Base-by-base conservation (phyloP, 1,284 basidiomycete species). In the Calocybe gambosa region DNA sequence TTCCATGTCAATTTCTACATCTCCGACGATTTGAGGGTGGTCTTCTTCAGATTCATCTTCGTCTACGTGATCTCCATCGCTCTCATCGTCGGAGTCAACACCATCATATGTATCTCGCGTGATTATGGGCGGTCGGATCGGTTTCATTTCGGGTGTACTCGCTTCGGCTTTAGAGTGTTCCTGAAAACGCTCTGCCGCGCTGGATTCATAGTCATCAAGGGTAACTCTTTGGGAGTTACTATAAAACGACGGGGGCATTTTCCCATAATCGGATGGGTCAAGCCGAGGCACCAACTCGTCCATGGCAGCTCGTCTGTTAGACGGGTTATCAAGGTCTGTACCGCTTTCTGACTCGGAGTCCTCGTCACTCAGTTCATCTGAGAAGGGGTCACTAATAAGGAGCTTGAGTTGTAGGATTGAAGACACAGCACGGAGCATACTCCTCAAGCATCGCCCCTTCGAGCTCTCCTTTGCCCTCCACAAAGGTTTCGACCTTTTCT, bases 401-500 rank as follows among this genome's bases (percentile, higher is more conserved):
- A 23, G 23, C 10, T 28, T 13, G 45, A 39, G 23, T 19, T 39
- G 25, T 2, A 9, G 44, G 31, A 54, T 31, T 50, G 31, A 45
- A 41, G 44, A 38, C 19, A 34, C 7, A 5, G 1, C 50, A 43
- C 45, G 23, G 43, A 8, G 69, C 88, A 58, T 65, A 95, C 92
- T 94, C 93, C 42, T 85, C 80, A 58, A 97, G 94, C 51, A 74
- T 66, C 0, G 91, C 93, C 1, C 93, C 93, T 55, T 91, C 84
- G 4, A 95, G 52, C 53, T 89, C 85, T 4, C 93, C 93, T 61
- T 93, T 68, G 1, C 88, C 91, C 55, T 92, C 84, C 1, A 97
- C 80, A 60, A 97, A 97, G 23, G 74, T 72, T 58, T 90, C 84
- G 0, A 97, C 89, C 62, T 91, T 89, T 51, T 77, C 70, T 8